A percentile compares a stretch with the other conserved stretches of the same genome.
Evolutionary conservation across 352 stramenopile species (phyloP).

Genomic region (Peronospora tabacina): DNA sequence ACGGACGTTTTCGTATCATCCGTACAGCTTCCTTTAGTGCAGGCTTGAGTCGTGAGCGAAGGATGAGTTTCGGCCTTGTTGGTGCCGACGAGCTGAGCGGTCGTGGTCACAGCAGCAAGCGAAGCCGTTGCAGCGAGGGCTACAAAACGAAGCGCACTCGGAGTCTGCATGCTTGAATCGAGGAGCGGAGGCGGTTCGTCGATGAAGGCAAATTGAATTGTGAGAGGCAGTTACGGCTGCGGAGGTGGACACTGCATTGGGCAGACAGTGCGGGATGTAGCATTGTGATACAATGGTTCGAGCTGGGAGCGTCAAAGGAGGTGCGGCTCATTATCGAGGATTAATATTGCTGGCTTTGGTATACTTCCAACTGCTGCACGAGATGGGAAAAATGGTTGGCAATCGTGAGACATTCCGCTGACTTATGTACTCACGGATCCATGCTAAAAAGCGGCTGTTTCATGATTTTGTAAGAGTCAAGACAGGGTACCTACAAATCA

Average conservation of each 20-base stretch:
- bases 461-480: too few relatives aligned
- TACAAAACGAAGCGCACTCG: slow-evolving; percentile 20
- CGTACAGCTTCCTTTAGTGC: slow-evolving; percentile 24
- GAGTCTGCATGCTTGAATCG: slow-evolving; percentile 20
- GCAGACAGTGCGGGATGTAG: too few relatives aligned
- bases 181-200: not conserved
- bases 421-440: too few relatives aligned
- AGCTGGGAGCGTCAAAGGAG: too few relatives aligned
- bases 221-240: not conserved
- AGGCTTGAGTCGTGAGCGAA: slow-evolving; percentile 24
- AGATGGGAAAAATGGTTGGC: too few relatives aligned
- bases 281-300: too few relatives aligned
- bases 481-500: too few relatives aligned
- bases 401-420: too few relatives aligned
- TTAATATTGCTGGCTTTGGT: too few relatives aligned
- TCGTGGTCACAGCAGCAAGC: slow-evolving; percentile 2
- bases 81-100: slow-evolving; percentile 33
- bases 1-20: slow-evolving; percentile 29
- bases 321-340: too few relatives aligned
- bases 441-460: too few relatives aligned
- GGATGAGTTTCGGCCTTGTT: slow-evolving; percentile 40
- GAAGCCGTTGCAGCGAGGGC: slow-evolving; percentile 9
- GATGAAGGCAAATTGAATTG: slow-evolving; percentile 27
- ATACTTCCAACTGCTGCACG: too few relatives aligned
- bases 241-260: not conserved